phyloP scores from a whole-genome alignment of 2,329 filamentous ascomycete species.

The Clarireedia monteithiana region DNA sequence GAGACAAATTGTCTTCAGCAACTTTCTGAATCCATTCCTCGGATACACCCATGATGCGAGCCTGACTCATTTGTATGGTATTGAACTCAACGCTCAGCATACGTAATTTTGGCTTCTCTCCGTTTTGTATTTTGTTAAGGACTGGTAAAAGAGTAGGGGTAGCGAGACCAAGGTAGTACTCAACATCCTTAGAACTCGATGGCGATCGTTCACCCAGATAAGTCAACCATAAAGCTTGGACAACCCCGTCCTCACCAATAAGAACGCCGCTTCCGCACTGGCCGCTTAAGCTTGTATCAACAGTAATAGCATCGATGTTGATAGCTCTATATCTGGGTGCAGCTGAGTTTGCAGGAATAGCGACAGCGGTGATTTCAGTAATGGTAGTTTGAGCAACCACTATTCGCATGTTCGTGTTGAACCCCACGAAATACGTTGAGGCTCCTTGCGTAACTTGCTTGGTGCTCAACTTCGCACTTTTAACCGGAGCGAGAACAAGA shows the following conservation, averaged over 20 bases:
- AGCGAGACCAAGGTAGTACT: conserved; percentile 90
- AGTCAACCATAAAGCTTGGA: conserved; percentile 93
- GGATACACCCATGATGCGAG: conserved; percentile 91
- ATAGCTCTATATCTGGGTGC: conserved; percentile 90
- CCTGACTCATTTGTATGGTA: conserved; percentile 93
- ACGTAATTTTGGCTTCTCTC: conserved; percentile 69
- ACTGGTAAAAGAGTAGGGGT: conserved; percentile 85
- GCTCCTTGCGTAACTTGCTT: conserved; percentile 86
- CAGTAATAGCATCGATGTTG: conserved; percentile 93
- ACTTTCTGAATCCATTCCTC: conserved; percentile 95
- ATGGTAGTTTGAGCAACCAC: conserved; percentile 92
- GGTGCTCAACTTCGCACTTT: conserved; percentile 76
- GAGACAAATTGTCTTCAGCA: conserved; percentile 77
- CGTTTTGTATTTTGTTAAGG: conserved; percentile 76
- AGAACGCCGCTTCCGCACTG: conserved; percentile 94
- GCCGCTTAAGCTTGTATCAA: conserved; percentile 84
- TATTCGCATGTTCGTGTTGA: conserved; percentile 90
- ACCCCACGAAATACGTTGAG: conserved; percentile 94
- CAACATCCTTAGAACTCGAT: conserved; percentile 77
- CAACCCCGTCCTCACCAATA: conserved; percentile 79
- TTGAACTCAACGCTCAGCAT: conserved; percentile 94
- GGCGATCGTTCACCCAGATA: conserved; percentile 86
- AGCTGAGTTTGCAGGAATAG: conserved; percentile 86
- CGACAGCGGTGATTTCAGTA: conserved; percentile 94
- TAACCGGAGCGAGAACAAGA: conserved; percentile 87